phyloP scores from a whole-genome alignment of 305 asterid genomes.

The Solanum chacoense region DNA sequence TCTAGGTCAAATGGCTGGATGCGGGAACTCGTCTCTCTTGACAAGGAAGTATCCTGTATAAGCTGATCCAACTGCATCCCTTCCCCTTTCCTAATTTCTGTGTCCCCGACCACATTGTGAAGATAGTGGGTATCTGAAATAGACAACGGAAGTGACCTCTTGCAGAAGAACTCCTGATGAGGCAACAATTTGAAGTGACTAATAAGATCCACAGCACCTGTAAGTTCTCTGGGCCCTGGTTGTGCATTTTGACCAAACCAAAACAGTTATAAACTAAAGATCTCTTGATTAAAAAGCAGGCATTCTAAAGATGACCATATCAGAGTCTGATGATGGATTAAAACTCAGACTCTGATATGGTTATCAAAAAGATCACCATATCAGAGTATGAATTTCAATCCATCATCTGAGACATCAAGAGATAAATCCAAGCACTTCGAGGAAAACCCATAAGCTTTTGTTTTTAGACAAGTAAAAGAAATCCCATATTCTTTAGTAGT shows the following conservation, averaged over 20 bases:
- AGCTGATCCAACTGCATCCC: constrained; percentile 92
- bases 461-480: neutral
- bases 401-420: neutral
- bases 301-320: neutral
- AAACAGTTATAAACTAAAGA: neutral
- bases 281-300: neutral
- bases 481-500: neutral
- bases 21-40: constrained; percentile 47
- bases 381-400: neutral
- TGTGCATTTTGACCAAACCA: constrained; percentile 13
- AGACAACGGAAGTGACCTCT: constrained; percentile 70
- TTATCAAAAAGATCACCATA: neutral
- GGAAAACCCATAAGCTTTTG: neutral
- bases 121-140: constrained; percentile 85
- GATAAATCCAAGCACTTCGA: neutral
- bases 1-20: constrained; percentile 76
- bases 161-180: constrained; percentile 87
- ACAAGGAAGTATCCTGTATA: constrained; percentile 42
- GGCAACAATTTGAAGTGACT: constrained; percentile 70
- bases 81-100: constrained; percentile 87
- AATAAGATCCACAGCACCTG: constrained; percentile 88
- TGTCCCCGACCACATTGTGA: constrained; percentile 84
- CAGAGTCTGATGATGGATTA: neutral
- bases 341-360: neutral
- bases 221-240: constrained; percentile 86